A percentile compares a stretch with the other conserved stretches of the same genome.
Evolutionary conservation across 441 rosid species (phyloP).

Genomic region (Hura crepitans): DNA sequence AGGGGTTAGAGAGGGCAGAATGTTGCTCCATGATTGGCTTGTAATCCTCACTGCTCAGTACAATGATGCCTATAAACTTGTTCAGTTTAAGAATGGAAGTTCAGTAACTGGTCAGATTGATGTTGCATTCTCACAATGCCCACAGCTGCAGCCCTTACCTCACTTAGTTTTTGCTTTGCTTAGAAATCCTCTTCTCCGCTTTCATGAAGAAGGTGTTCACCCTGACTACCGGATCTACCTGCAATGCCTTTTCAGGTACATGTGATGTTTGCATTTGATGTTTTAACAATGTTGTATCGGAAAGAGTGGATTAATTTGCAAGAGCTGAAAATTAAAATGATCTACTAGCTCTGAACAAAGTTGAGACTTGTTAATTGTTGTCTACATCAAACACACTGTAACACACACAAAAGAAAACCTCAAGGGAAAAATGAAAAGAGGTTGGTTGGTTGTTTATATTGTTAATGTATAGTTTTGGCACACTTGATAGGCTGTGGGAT

Average conservation of each 20-base stretch:
- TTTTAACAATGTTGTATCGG: not conserved
- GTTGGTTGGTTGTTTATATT: not conserved
- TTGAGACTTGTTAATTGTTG: not conserved
- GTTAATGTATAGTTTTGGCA: not conserved
- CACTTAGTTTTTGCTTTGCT: slow-evolving; percentile 89
- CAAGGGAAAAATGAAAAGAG: not conserved
- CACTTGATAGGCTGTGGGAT: not conserved
- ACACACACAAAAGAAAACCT: not conserved
- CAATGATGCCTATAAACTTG: slow-evolving; percentile 65
- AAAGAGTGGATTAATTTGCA: not conserved
- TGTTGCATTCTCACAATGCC: slow-evolving; percentile 84
- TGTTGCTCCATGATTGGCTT: slow-evolving; percentile 94
- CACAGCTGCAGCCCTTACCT: slow-evolving; percentile 78
- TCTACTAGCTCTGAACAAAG: not conserved
- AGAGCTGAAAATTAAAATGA: not conserved
- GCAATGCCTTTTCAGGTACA: slow-evolving; percentile 96
- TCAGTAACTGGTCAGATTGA: slow-evolving; percentile 62
- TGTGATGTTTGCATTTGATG: slow-evolving; percentile 7
- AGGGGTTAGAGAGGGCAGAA: slow-evolving; percentile 92
- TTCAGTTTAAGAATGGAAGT: slow-evolving; percentile 61
- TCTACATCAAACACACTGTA: not conserved
- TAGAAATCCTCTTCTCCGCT: slow-evolving; percentile 83
- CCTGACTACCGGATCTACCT: slow-evolving; percentile 90
- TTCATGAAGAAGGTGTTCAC: slow-evolving; percentile 98
- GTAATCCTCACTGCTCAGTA: slow-evolving; percentile 85